A percentile compares a stretch with the other conserved stretches of the same genome.
These are phyloP conservation scores for Neofusicoccum ribis DNA, from an alignment of 2,329 filamentous ascomycete species.

Conservation along the genomic window DNA sequence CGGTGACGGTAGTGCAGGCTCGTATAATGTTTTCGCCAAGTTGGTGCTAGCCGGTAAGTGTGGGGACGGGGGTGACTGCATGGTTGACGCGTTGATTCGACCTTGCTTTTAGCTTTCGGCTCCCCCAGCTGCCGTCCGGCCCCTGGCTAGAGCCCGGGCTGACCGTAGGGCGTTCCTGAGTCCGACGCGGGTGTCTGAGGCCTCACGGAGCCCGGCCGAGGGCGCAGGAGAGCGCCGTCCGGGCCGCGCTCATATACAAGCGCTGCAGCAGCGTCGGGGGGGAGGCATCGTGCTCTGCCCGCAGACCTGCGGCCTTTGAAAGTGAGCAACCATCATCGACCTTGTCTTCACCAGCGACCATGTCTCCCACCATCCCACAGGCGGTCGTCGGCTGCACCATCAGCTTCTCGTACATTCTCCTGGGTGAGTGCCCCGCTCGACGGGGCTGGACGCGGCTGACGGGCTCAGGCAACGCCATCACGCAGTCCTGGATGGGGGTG, in stretches of 20 bases:
- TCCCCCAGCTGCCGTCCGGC: slow-evolving; percentile 1
- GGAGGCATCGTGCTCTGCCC: not conserved
- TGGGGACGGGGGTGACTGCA: not conserved
- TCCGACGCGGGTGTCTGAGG: not conserved
- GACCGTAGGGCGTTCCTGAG: not conserved
- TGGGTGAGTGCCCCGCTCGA: slow-evolving; percentile 35
- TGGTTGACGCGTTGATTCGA: slow-evolving; percentile 4
- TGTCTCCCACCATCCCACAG: slow-evolving; percentile 38
- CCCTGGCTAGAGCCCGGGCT: not conserved
- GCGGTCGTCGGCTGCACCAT: slow-evolving; percentile 48
- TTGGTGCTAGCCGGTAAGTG: not conserved
- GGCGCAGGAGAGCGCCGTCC: not conserved
- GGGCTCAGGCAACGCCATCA: slow-evolving; percentile 51
- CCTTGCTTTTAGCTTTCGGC: not conserved
- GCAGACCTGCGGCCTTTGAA: not conserved
- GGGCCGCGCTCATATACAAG: not conserved
- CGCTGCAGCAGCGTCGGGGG: not conserved
- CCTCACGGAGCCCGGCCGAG: not conserved
- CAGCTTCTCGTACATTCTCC: slow-evolving; percentile 51
- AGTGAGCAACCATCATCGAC: not conserved
- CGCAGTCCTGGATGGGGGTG: slow-evolving; percentile 55
- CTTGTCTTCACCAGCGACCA: slow-evolving; percentile 13
- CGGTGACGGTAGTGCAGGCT: not conserved
- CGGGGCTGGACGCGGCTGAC: not conserved
- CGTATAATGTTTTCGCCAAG: not conserved